Base-by-base conservation (phyloP, 2,329 filamentous ascomycete species). In the Calonectria montana region DNA sequence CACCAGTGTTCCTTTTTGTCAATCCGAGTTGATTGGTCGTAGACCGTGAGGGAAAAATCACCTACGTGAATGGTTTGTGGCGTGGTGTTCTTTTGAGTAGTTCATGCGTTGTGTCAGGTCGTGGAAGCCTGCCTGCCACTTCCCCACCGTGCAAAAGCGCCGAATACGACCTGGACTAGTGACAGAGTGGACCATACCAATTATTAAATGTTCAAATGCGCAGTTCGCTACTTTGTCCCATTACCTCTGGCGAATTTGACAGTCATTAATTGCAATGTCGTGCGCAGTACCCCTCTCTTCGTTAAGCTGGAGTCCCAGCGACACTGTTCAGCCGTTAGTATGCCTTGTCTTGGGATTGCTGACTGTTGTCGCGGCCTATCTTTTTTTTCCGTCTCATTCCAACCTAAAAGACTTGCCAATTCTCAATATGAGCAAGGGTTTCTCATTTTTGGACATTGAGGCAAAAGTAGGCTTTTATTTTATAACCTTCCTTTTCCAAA, bases 341-440 rank as follows among this genome's bases (percentile, higher is more conserved):
- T 59, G 35, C 53, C n/a, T 59, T 6, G 35, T 39, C 13, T 35
- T 59, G 53, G 53, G 31, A 21, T 23, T 59, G 31, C 31, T 59
- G 53, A 35, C 31, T 21, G 21, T 39, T 21, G 35, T 35, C 4
- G 53, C 35, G 21, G 53, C n/a, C n/a, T 59, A 59, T 37, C 37
- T 59, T n/a, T 59, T 31, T 18, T 25, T 59, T 16, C 53, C 53
- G 7, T 35, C 53, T 15, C 53, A 59, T 25, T 39, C 31, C 53
- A 59, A 59, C 53, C 37, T 59, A 35, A 59, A 59, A 35, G 31
- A 59, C 53, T 59, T 59, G 31, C 53, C 53, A 4, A 35, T 59
- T 15, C 53, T 59, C 10, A 59, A 59, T 59, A 16, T 10, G 13
- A 39, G 53, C 31, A 59, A 59, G 10, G 53, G 53, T 0, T 59